Base-by-base conservation (phyloP, 306 rosid species). In the Citrullus colocynthis region DNA sequence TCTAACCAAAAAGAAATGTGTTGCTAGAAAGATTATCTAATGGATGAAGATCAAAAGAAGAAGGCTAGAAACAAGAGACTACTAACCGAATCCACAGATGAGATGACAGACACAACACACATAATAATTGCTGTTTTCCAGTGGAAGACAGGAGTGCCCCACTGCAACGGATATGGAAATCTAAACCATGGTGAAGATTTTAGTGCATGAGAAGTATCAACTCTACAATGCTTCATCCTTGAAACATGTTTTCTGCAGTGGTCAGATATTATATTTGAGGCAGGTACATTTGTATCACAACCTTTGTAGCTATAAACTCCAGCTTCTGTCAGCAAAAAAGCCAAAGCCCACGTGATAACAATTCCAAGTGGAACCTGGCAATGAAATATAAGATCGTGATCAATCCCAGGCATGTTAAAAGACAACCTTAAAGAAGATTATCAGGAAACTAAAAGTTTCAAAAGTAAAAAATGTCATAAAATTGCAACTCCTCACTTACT, bases 31-130 rank as follows among this genome's bases (percentile, higher is more conserved):
- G 21, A 76, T 20, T 16, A 58, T 39, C 15, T 20, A n/a, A 21
- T 41, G 6, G 30, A 58, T 16, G 4, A 58, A 58, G 61, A 74
- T 51, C 28, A 48, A 74, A 79, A 45, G 48, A 48, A 79, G 79
- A 74, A 71, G 58, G 77, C 13, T 64, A 62, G 15, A 32, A 59
- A 9, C 18, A 60, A 51, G 34, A 37, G 36, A 63, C 20, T 71
- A 87, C 99, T 89, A 83, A 96, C 99, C 89, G 98, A 96, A 84
- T 96, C 99, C 75, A 92, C 99, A 16, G 99, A 89, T 78, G 99
- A 84, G 75, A 96, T 91, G 74, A 96, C 28, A 36, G 99, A 92
- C 78, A 91, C 98, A 82, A 87, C 96, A 84, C 97, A 96, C 99
- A 92, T 96, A 63, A 96, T 88, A 81, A 96, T 81, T 79, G 97